Base-by-base conservation (phyloP, 2,329 filamentous ascomycete genomes). In the Penicillium sumatraense region DNA sequence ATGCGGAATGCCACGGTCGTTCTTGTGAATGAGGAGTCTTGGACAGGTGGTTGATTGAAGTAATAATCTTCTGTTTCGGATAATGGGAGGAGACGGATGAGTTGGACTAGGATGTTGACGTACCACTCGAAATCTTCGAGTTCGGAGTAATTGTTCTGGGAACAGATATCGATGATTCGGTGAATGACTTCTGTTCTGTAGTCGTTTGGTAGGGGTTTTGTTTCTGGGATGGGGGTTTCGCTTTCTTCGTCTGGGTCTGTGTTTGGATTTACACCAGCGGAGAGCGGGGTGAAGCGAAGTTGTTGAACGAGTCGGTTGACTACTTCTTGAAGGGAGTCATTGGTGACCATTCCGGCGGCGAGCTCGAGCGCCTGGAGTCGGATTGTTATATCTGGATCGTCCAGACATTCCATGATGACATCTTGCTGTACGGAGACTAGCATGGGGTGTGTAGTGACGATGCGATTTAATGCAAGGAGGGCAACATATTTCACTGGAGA, bases 101-200 rank as follows among this genome's bases (percentile, higher is more conserved):
- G 83, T 69, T 96, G 91, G 5, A 91, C 89, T 26, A 99, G 78
- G 24, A 96, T 86, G 62, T 95, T 90, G 62, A 98, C 89, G 72
- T 98, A 98, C 95, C 95, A 99, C 63, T 97, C 93, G 72, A 99
- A 99, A 70, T 99, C 93, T 49, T 83, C 79, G 45, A 99, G 81
- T 68, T 92, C 91, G 35, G 84, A 83, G 72, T 98, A 99, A 58
- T 92, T 96, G 61, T 93, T 89, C 61, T 87, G 86, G 8, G 91
- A 90, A 72, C 93, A 98, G 86, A 99, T 96, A 57, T 88, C 86
- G 10, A 98, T 73, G 57, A 98, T 91, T 56, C 90, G 85, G 53
- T 84, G 83, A 49, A 98, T 91, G 18, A 97, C 91, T 65, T 90
- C 90, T 33, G 87, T 79, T 49, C 88, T 88, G 72, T 98, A 99